Conservation (phyloP, 345 rosid species). For the Turnera subulata region DNA sequence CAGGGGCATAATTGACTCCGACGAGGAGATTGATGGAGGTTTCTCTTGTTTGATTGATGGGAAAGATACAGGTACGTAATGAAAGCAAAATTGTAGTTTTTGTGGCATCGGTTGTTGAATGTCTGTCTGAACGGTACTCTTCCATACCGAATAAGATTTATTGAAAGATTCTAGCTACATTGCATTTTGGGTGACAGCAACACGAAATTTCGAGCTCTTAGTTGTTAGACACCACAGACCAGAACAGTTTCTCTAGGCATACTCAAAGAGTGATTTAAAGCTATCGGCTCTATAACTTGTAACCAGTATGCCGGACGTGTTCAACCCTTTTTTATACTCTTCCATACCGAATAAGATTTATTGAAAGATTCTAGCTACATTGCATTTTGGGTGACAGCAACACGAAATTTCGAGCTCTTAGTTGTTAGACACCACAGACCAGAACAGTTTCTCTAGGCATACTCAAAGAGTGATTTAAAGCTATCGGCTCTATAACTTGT, state of each 20-base stretch:
- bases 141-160: background rate
- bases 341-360: background rate
- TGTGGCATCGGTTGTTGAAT: too few species aligned
- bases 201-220: background rate
- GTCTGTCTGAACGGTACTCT: too few species aligned
- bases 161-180: too few species aligned
- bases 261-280: background rate
- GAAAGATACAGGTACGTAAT: slow-evolving; percentile 49
- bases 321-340: background rate
- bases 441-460: background rate
- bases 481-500: background rate
- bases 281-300: background rate
- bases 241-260: background rate
- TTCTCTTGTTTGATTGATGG: slow-evolving; percentile 62
- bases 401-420: background rate
- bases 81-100: background rate
- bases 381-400: too few species aligned
- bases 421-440: too few species aligned
- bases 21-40: slow-evolving; percentile 75
- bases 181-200: too few species aligned
- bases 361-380: too few species aligned
- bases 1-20: slow-evolving; percentile 51
- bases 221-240: too few species aligned
- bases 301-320: background rate
- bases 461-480: background rate